Conservation (phyloP, 352 stramenopile species). For the Pythium dissotocum region DNA sequence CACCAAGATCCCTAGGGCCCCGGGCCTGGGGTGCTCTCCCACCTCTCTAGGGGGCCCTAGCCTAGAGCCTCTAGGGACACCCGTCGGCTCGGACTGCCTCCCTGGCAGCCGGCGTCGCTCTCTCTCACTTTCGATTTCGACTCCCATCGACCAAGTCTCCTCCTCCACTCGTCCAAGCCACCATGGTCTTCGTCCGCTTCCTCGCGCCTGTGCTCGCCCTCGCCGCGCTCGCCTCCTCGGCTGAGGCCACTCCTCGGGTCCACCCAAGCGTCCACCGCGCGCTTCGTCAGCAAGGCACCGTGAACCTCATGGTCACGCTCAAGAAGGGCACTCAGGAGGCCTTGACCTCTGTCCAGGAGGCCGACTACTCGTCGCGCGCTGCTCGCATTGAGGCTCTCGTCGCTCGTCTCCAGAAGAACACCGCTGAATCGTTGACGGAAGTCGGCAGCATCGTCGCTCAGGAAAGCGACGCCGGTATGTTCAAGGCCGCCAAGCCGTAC, state of each 20-base stretch:
- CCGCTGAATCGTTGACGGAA: neutral
- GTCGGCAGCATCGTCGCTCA: neutral
- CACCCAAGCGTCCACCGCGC: slow-evolving; percentile 31
- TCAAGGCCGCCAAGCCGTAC: neutral
- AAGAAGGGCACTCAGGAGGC: slow-evolving; percentile 16
- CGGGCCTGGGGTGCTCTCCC: no score
- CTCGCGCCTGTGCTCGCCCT: slow-evolving; percentile 24
- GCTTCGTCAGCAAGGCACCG: slow-evolving; percentile 26
- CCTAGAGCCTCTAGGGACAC: no score
- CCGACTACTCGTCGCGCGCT: slow-evolving; percentile 18
- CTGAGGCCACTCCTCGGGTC: slow-evolving; percentile 15
- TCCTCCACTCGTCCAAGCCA: neutral
- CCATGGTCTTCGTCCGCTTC: slow-evolving; percentile 20
- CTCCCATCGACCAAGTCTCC: slow-evolving; percentile 7
- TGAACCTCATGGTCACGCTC: slow-evolving; percentile 40
- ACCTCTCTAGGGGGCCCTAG: no score
- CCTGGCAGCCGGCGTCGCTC: neutral
- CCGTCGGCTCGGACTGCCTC: no score
- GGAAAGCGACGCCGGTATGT: neutral
- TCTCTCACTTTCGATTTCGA: slow-evolving; percentile 12
- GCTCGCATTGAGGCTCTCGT: slow-evolving; percentile 9
- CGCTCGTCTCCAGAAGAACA: slow-evolving; percentile 7
- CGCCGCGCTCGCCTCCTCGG: slow-evolving; percentile 14
- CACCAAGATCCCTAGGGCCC: no score
- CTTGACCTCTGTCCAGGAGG: slow-evolving; percentile 21